Evolutionary conservation across 2,329 filamentous ascomycete species (phyloP).

Genomic region (Clarireedia monteithiana): DNA sequence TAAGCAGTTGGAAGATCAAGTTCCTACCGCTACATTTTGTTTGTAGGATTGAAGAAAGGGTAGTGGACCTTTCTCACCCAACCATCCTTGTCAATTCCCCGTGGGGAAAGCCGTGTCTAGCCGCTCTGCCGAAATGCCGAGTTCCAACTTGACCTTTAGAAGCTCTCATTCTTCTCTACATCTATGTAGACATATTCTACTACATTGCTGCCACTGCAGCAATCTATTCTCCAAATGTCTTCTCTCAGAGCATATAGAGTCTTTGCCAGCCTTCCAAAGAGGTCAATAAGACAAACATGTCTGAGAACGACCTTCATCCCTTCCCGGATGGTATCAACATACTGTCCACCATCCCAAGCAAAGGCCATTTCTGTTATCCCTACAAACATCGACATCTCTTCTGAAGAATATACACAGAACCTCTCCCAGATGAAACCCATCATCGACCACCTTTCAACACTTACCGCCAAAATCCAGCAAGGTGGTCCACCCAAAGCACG

Average conservation of each 20-base stretch:
- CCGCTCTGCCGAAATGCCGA: background rate
- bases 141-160: background rate
- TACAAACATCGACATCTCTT: slow-evolving; percentile 67
- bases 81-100: slow-evolving; percentile 1
- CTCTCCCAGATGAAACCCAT: slow-evolving; percentile 67
- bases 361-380: slow-evolving; percentile 74
- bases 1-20: background rate
- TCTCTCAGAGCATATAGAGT: slow-evolving; percentile 40
- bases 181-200: slow-evolving; percentile 15
- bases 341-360: slow-evolving; percentile 75
- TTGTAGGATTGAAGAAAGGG: background rate
- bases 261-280: slow-evolving; percentile 37
- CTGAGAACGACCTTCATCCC: slow-evolving; percentile 18
- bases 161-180: background rate
- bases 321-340: slow-evolving; percentile 51
- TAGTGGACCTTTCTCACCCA: background rate
- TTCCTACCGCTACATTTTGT: background rate
- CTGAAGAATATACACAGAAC: slow-evolving; percentile 76
- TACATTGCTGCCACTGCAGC: slow-evolving; percentile 16
- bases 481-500: slow-evolving; percentile 77
- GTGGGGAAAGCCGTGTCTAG: slow-evolving; percentile 2
- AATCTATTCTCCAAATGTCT: slow-evolving; percentile 35
- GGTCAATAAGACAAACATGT: slow-evolving; percentile 32
- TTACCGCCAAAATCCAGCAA: slow-evolving; percentile 64
- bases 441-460: slow-evolving; percentile 56